These are phyloP conservation scores for Saturnispora diversa DNA, from an alignment of 805 yeast genomes.

Conservation along the genomic window DNA sequence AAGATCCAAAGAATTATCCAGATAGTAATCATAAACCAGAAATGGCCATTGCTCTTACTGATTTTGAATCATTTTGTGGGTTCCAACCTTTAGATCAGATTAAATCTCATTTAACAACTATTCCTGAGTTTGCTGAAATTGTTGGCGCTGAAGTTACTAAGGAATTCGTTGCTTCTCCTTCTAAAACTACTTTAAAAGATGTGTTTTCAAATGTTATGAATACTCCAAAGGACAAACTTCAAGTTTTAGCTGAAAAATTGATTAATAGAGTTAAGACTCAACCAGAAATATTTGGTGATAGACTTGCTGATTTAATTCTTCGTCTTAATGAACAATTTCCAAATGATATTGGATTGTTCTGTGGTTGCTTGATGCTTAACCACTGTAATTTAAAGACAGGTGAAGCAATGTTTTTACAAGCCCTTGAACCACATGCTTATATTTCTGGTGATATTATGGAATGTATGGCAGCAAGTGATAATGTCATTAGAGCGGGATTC, in stretches of 20 bases:
- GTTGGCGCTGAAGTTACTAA: conserved; percentile 57
- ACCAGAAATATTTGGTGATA: conserved; percentile 50
- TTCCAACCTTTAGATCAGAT: conserved; percentile 84
- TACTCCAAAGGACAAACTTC: conserved; percentile 54
- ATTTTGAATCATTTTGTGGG: conserved; percentile 96
- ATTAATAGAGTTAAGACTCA: conserved; percentile 54
- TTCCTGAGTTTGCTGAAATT: conserved; percentile 69
- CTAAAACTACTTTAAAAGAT: conserved; percentile 56
- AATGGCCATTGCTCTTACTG: conserved; percentile 96
- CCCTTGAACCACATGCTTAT: conserved; percentile 97
- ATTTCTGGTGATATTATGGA: conserved; percentile 96
- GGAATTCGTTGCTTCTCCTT: conserved; percentile 47
- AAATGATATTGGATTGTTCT: conserved; percentile 86
- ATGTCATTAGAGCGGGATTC: conserved; percentile 97
- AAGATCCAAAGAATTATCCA: conserved; percentile 91
- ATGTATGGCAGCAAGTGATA: conserved; percentile 99
- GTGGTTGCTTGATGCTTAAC: conserved; percentile 89
- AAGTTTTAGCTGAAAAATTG: conserved; percentile 50
- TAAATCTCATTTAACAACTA: conserved; percentile 53
- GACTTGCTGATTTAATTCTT: conserved; percentile 63
- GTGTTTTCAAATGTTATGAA: conserved; percentile 83
- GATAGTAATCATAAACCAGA: conserved; percentile 99
- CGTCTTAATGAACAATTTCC: conserved; percentile 86
- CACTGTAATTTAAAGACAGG: conserved; percentile 79
- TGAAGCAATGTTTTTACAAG: conserved; percentile 93